phyloP scores from a whole-genome alignment of 2,329 filamentous ascomycete genomes.

The Aureobasidium sp. region DNA sequence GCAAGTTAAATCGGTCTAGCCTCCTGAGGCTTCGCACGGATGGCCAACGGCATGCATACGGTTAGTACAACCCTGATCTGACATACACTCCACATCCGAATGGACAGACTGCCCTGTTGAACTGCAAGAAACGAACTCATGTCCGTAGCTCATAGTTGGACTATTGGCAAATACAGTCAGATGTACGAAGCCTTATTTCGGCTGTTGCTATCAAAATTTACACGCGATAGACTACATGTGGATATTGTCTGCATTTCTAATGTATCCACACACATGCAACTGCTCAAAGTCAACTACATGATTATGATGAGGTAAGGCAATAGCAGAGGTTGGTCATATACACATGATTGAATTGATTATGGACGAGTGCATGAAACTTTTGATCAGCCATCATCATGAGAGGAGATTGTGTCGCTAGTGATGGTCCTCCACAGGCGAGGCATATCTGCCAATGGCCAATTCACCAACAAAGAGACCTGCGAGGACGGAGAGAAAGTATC shows the following conservation, averaged over 20 bases:
- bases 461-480: constrained; percentile 80
- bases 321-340: not conserved
- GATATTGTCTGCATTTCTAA: not conserved
- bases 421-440: constrained; percentile 29
- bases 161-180: not conserved
- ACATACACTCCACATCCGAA: not conserved
- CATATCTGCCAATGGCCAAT: constrained; percentile 67
- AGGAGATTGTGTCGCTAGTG: not conserved
- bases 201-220: not conserved
- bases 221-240: no score
- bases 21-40: not conserved
- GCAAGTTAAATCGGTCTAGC: constrained; percentile 13
- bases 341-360: not conserved
- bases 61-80: not conserved
- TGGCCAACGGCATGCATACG: not conserved
- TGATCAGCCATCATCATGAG: not conserved
- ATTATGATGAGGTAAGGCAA: not conserved
- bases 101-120: not conserved
- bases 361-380: not conserved
- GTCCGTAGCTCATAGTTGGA: not conserved
- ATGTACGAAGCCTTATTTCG: not conserved
- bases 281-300: not conserved
- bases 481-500: constrained; percentile 76
- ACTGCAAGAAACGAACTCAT: constrained; percentile 3
- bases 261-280: not conserved